Base-by-base conservation (phyloP, 768 basidiomycete species). In the Austroboletus festivus region DNA sequence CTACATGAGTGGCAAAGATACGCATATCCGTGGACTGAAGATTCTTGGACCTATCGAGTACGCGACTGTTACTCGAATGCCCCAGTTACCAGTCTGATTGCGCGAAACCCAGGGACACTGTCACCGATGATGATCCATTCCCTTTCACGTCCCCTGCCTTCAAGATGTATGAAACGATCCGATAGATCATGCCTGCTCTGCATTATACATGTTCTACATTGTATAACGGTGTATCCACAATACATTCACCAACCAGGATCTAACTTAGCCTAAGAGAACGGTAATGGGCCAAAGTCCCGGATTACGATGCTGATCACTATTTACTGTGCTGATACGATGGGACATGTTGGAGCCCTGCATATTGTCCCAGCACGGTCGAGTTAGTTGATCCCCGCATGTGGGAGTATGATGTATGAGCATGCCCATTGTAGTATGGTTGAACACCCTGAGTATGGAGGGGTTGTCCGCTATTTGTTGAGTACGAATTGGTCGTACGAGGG, bases 1-100 rank as follows among this genome's bases (percentile, higher is more conserved):
- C 63, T 93, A 98, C 63, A 87, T 96, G 85, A 97, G 94, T 58
- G 96, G 96, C 6, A 98, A 98, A 64, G 96, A 99, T 68, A 98
- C 96, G 9, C 96, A 99, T 70, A 89, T 99, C 16, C 82, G 96
- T 12, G 94, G 95, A 4, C 68, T 98, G 34, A 82, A 77, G 30
- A 78, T 97, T n/a, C 80, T 92, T 46, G 95, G 93, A 0, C 89
- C 92, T 3, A 67, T 82, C 7, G 87, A 86, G 94, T 94, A 63
- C 51, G 80, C 45, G 26, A 24, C 21, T 38, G 22, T 34, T n/a
- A n/a, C 28, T 28, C 28, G 28, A 6, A 4, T 30, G 34, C 1
- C 23, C 22, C 9, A 21, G 21, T 4, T 41, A 19, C 5, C 8
- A n/a, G 23, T 12, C 45, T 55, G 28, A 52, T 28, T 39, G 23